Evolutionary conservation across 768 basidiomycete species (phyloP).

Genomic region (Neoboletus magnificus): DNA sequence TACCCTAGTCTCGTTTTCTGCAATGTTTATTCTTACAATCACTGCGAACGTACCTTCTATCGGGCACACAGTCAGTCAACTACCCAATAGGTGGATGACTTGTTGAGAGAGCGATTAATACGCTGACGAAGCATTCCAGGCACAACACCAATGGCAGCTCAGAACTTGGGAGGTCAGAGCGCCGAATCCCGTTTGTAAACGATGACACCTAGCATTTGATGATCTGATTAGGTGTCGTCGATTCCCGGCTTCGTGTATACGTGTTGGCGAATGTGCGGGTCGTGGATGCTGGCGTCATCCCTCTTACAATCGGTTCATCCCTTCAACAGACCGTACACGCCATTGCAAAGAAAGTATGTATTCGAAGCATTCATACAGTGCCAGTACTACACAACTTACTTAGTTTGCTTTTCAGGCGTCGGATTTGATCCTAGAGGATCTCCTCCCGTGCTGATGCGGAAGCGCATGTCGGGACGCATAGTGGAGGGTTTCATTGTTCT

Average conservation of each 20-base stretch:
- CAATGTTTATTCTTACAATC: not conserved
- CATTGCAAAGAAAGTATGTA: not conserved
- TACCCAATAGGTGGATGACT: not conserved
- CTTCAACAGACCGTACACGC: not conserved
- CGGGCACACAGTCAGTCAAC: not conserved
- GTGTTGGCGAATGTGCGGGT: not conserved
- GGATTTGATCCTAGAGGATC: not conserved
- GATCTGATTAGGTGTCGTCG: not conserved
- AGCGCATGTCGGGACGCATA: too few species aligned
- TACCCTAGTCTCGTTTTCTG: not conserved
- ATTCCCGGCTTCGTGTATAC: not conserved
- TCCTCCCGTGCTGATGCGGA: not conserved
- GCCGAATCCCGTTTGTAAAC: not conserved
- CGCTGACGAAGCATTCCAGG: not conserved
- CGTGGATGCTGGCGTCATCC: not conserved
- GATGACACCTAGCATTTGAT: not conserved
- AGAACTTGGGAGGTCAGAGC: not conserved
- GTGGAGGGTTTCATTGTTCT: too few species aligned
- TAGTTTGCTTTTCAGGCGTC: not conserved
- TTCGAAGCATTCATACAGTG: not conserved
- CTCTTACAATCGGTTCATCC: not conserved
- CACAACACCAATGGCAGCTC: constrained; percentile 1
- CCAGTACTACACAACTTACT: not conserved
- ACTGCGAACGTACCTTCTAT: not conserved
- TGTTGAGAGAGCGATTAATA: not conserved